These are phyloP conservation scores for Acacia melanoxylon DNA, from an alignment of 306 rosid genomes.

Conservation along the genomic window DNA sequence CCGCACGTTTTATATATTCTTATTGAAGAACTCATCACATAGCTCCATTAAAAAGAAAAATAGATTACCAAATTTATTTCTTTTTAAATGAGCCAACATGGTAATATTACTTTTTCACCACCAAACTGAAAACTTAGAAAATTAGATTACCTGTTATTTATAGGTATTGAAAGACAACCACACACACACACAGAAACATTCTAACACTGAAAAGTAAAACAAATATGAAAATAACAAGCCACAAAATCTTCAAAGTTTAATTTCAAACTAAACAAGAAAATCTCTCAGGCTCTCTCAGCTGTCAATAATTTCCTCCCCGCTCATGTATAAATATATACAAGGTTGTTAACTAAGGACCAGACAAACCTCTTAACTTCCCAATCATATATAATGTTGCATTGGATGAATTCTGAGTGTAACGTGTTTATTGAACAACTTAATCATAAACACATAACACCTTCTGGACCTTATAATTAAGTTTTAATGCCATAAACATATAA, in stretches of 20 bases:
- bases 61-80: too few species aligned
- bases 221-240: not conserved
- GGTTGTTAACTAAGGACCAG: not conserved
- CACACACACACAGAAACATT: not conserved
- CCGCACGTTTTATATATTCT: too few species aligned
- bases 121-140: too few species aligned
- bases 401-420: not conserved
- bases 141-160: too few species aligned
- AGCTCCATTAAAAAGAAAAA: too few species aligned
- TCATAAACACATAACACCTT: not conserved
- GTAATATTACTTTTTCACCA: too few species aligned
- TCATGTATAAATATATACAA: not conserved
- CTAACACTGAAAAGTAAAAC: not conserved
- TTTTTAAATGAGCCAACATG: too few species aligned
- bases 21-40: too few species aligned
- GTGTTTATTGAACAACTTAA: not conserved
- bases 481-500: not conserved
- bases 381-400: not conserved
- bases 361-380: not conserved
- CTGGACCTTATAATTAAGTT: not conserved
- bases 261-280: not conserved
- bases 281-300: not conserved
- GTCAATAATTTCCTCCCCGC: not conserved
- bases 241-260: slow-evolving; percentile 18
- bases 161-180: too few species aligned